Percentiles rank a stretch among this genome's conserved stretches.
Conservation (phyloP, 2,329 filamentous ascomycete genomes). For the Fusarium oligoseptatum region DNA sequence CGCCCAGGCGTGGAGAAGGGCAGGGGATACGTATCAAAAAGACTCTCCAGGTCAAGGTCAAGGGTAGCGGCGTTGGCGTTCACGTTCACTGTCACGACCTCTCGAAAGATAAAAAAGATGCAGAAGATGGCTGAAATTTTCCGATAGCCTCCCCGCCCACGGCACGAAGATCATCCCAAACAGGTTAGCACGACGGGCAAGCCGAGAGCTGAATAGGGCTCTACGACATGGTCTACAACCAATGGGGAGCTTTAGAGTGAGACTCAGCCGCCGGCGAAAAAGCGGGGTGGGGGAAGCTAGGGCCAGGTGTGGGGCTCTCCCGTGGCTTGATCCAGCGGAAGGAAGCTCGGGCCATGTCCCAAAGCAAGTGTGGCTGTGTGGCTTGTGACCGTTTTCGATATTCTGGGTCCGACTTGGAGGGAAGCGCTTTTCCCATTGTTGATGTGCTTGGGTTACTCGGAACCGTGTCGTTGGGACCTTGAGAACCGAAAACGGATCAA, state of each 20-base stretch:
- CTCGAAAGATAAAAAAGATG: not conserved
- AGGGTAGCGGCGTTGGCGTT: not conserved
- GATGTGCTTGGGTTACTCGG: not conserved
- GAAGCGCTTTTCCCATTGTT: not conserved
- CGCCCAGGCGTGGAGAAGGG: not conserved
- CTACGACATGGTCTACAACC: slow-evolving; percentile 6
- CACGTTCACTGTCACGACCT: not conserved
- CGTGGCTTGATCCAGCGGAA: slow-evolving; percentile 11
- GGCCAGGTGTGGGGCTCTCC: not conserved
- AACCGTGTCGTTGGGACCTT: slow-evolving; percentile 14
- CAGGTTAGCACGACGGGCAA: slow-evolving; percentile 44
- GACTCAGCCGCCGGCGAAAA: slow-evolving; percentile 29
- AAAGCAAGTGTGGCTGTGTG: slow-evolving; percentile 14
- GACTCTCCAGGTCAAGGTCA: not conserved
- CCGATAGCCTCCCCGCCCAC: slow-evolving; percentile 35
- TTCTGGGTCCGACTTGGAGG: not conserved
- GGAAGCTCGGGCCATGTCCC: slow-evolving; percentile 39
- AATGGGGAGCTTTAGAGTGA: slow-evolving; percentile 20
- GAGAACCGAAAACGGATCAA: not conserved
- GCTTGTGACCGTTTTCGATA: slow-evolving; percentile 23
- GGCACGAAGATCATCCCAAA: slow-evolving; percentile 38
- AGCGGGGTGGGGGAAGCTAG: not conserved
- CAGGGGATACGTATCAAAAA: not conserved
- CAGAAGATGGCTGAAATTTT: slow-evolving; percentile 37
- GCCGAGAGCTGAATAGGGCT: slow-evolving; percentile 46